Evolutionary conservation across 2,329 filamentous ascomycete genomes (phyloP), one percentile per base, ranked within the genome.

Genomic region (Orbilia quercus): DNA sequence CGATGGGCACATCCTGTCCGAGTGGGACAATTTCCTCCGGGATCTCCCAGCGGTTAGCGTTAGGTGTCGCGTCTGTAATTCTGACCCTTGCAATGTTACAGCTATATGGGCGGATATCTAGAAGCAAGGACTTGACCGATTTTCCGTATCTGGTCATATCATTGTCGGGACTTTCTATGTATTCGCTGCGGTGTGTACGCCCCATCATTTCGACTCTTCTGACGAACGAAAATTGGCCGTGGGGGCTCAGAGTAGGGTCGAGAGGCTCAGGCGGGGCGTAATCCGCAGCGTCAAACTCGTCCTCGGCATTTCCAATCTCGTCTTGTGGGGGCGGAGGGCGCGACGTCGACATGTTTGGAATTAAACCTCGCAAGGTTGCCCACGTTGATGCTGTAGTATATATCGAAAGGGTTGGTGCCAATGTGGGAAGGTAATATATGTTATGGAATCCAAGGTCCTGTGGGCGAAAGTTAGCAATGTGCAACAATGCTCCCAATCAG

Each of bases 101-200:
- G 4, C 47, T 73, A 47, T 59, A 59, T 12, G 60, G 40, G n/a
- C 22, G 23, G 23, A 66, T 47, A 7, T 73, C 69, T 5, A 73
- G 38, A 25, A 55, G 60, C 22, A 73, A 23, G n/a, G 47, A 47
- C 25, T 59, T 16, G 16, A 60, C 34, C 1, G 48, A 66, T 3
- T 31, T 31, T 3, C 69, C 69, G 16, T 73, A 66, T 34, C 45
- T 73, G 9, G 69, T 73, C 20, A 18, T 42, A 11, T 62, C 47
- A 14, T n/a, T 9, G n/a, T n/a, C n/a, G n/a, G 1, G 40, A 31
- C 18, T 64, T 58, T 4, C 60, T 47, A 2, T 62, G 11, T 31
- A 31, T n/a, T n/a, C n/a, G n/a, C n/a, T n/a, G n/a, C n/a, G n/a
- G n/a, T n/a, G n/a, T n/a, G n/a, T n/a, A n/a, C n/a, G n/a, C n/a